phyloP scores from a whole-genome alignment of 768 basidiomycete genomes.

The Ramaria rubella region DNA sequence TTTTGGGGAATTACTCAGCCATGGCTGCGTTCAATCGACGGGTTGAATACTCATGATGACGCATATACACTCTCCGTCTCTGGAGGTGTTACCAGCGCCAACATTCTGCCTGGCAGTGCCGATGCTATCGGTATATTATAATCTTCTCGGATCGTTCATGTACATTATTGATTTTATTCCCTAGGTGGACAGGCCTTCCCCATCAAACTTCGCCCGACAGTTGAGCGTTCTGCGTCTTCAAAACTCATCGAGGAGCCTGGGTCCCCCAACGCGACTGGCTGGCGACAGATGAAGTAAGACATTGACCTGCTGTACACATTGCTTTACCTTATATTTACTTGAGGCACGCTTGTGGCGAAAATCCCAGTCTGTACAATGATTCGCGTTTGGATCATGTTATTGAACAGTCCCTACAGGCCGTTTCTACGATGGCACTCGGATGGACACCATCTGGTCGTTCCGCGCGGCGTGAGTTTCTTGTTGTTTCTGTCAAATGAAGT shows the following conservation, averaged over 20 bases:
- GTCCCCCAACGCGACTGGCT: slow-evolving; percentile 44
- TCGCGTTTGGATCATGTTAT: slow-evolving; percentile 47
- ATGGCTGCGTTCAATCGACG: slow-evolving; percentile 63
- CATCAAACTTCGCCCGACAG: slow-evolving; percentile 71
- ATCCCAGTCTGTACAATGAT: slow-evolving; percentile 9
- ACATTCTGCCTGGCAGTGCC: slow-evolving; percentile 69
- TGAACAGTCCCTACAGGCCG: slow-evolving; percentile 28
- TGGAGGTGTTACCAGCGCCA: slow-evolving; percentile 73
- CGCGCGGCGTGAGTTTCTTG: slow-evolving; percentile 44
- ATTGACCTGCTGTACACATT: too few relatives aligned
- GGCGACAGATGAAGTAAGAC: slow-evolving; percentile 77
- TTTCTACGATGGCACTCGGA: slow-evolving; percentile 33
- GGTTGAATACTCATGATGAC: slow-evolving; percentile 74
- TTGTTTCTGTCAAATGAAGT: too few relatives aligned
- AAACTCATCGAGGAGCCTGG: slow-evolving; percentile 71
- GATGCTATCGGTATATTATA: slow-evolving; percentile 54
- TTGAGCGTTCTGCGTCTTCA: slow-evolving; percentile 61
- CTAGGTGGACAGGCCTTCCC: slow-evolving; percentile 71
- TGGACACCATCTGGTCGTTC: slow-evolving; percentile 68
- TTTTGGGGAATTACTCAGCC: slow-evolving; percentile 28
- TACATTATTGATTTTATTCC: slow-evolving; percentile 18
- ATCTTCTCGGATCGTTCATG: slow-evolving; percentile 33
- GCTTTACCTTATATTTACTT: too few relatives aligned
- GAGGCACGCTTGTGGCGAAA: slow-evolving; percentile 29
- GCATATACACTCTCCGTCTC: slow-evolving; percentile 63